Evolutionary conservation across 2,329 filamentous ascomycete species (phyloP), one percentile per base, ranked within the genome.

Genomic region (Cylindrodendrum hubeiense): DNA sequence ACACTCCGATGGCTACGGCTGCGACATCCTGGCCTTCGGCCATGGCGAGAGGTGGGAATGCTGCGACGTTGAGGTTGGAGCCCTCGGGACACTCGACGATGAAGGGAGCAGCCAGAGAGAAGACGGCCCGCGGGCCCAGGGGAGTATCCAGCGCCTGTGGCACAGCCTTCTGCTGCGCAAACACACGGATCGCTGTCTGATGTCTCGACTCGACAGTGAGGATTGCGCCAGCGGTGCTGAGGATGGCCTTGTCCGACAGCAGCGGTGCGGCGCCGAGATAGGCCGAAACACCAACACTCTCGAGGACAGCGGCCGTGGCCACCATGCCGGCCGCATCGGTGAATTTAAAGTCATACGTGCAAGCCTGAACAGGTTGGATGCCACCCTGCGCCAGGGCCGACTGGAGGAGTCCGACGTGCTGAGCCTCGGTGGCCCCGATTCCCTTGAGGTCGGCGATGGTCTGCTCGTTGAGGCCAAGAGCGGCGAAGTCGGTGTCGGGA

Each of bases 261-360:
- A 93, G 83, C 5, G 90, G 88, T 15, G 90, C 91, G 26, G 90
- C 91, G 64, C 91, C 91, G 15, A 93, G 87, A 79, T 90, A 91
- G 67, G 91, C 91, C n/a, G 90, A 91, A 33, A 93, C 86, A 78
- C 91, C 91, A 63, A 93, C 86, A 74, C 88, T 91, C 79, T 94
- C 92, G 63, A 94, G 87, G 22, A 93, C 82, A 69, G 86, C 85
- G 15, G 91, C 91, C 3, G 89, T 91, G 53, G 85, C 87, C 39
- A 94, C 86, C 89, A 94, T 93, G 75, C 82, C 81, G 22, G 83
- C 82, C 51, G 90, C 90, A 71, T 89, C 86, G 54, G 88, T 84
- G 74, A 94, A 94, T 80, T 90, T 87, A 75, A 94, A 94, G 82
- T 91, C 87, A 83, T 94, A 94, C 57, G 83, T 82, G 86, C 92